Conservation (phyloP, 2,329 filamentous ascomycete genomes). For the Fusarium nurragi region DNA sequence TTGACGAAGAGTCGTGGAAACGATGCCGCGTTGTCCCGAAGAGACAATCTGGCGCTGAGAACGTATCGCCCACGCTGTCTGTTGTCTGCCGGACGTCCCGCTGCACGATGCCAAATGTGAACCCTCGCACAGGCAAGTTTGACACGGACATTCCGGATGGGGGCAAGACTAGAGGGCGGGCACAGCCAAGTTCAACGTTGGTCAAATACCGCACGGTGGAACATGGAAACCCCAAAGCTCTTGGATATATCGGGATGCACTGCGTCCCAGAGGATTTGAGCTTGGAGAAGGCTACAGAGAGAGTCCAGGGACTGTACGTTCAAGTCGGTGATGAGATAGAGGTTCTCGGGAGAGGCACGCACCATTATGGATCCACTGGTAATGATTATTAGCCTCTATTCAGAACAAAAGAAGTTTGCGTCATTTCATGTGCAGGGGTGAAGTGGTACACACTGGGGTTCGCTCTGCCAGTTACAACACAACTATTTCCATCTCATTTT, state of each 20-base stretch:
- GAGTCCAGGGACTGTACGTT: conserved; percentile 21
- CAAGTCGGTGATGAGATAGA: conserved; percentile 45
- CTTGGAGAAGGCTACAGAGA: conserved; percentile 10
- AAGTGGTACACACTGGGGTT: too few relatives aligned
- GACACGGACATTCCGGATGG: conserved; percentile 2
- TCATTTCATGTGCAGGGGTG: too few relatives aligned
- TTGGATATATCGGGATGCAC: conserved; percentile 47
- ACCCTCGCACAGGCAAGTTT: conserved; percentile 20
- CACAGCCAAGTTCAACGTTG: conserved; percentile 44
- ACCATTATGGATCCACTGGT: conserved; percentile 43
- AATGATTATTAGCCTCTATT: conserved; percentile 35
- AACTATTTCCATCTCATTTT: too few relatives aligned
- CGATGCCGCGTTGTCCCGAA: conserved; percentile 14
- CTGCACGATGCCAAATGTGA: conserved; percentile 32
- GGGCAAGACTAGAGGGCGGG: conserved; percentile 32
- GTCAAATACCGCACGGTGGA: conserved; percentile 39
- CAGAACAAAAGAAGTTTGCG: too few relatives aligned
- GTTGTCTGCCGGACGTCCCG: conserved; percentile 35
- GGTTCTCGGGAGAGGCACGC: conserved; percentile 42
- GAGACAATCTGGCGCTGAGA: too few relatives aligned
- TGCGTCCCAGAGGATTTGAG: conserved; percentile 43
- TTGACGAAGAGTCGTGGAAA: conserved; percentile 32
- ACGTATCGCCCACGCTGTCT: conserved; percentile 6
- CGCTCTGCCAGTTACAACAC: too few relatives aligned
- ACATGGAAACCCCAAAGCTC: conserved; percentile 39